Conservation (phyloP, 2,329 filamentous ascomycete species). For the Aspergillus niger region DNA sequence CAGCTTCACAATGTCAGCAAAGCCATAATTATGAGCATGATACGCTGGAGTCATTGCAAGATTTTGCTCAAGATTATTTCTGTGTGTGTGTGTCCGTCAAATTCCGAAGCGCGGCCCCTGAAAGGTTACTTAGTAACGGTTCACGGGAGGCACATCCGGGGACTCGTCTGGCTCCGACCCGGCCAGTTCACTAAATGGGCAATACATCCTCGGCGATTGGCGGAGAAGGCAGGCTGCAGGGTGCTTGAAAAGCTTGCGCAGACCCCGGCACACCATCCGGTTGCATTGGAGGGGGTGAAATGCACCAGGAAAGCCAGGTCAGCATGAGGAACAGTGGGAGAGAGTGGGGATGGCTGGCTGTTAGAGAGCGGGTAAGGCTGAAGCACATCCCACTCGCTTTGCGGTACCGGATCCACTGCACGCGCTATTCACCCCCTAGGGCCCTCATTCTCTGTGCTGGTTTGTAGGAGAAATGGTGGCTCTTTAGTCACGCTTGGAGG, state of each 20-base stretch:
- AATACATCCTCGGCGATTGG: not conserved
- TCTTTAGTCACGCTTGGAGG: not conserved
- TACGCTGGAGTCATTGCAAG: not conserved
- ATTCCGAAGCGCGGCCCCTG: not conserved
- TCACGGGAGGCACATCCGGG: not conserved
- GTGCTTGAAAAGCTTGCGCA: not conserved
- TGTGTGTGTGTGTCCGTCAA: not conserved
- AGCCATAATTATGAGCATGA: not conserved
- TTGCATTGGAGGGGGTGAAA: not conserved
- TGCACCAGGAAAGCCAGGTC: not conserved
- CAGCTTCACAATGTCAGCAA: too few relatives aligned
- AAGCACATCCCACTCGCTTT: not conserved
- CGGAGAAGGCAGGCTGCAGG: not conserved
- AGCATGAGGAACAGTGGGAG: not conserved
- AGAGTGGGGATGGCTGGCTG: not conserved
- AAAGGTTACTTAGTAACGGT: not conserved
- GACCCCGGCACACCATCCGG: not conserved
- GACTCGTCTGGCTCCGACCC: not conserved
- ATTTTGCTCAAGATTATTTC: not conserved
- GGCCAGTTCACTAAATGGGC: not conserved
- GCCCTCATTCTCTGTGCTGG: not conserved
- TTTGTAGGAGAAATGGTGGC: not conserved
- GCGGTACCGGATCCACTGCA: not conserved
- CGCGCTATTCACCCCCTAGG: not conserved
- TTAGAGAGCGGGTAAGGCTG: conserved; percentile 10